Conservation (phyloP, 352 stramenopile species). For the Globisporangium sylvaticum region DNA sequence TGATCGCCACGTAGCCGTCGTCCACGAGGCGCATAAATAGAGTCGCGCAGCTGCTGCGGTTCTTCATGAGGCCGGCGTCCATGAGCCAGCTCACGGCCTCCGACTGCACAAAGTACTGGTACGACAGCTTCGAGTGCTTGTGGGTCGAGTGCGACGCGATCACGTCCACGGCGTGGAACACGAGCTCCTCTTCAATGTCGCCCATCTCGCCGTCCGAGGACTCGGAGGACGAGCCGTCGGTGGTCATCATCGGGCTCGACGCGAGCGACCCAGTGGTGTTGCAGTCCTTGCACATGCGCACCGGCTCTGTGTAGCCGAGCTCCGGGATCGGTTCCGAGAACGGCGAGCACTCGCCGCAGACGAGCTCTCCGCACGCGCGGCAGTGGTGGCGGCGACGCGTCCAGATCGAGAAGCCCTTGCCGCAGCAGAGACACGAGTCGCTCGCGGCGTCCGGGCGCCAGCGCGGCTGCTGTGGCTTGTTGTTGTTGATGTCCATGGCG, state of each 20-base stretch:
- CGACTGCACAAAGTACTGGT: constrained; percentile 84
- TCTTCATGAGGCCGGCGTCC: constrained; percentile 60
- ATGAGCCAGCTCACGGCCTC: constrained; percentile 82
- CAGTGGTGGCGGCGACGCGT: constrained; percentile 73
- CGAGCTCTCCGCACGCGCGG: constrained; percentile 70
- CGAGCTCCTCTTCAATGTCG: constrained; percentile 53
- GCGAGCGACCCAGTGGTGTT: constrained; percentile 19
- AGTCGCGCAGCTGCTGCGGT: constrained; percentile 40
- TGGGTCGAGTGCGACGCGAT: constrained; percentile 58
- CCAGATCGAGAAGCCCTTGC: constrained; percentile 69
- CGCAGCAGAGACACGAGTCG: constrained; percentile 68
- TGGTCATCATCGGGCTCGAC: constrained; percentile 22
- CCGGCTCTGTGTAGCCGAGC: constrained; percentile 62
- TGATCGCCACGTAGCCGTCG: constrained; percentile 66
- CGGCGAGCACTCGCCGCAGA: constrained; percentile 70
- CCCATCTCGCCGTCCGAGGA: constrained; percentile 54
- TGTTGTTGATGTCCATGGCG: neutral
- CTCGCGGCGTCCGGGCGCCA: constrained; percentile 74
- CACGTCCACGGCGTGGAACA: constrained; percentile 59
- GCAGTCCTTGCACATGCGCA: constrained; percentile 74
- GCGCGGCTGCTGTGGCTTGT: constrained; percentile 24
- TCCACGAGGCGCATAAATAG: constrained; percentile 69
- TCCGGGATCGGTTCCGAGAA: constrained; percentile 51
- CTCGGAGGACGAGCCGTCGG: constrained; percentile 32
- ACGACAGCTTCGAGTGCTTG: constrained; percentile 74